Evolutionary conservation across 2,329 filamentous ascomycete genomes (phyloP), one percentile per base, ranked within the genome.

Genomic region (Scedosporium aurantiacum): DNA sequence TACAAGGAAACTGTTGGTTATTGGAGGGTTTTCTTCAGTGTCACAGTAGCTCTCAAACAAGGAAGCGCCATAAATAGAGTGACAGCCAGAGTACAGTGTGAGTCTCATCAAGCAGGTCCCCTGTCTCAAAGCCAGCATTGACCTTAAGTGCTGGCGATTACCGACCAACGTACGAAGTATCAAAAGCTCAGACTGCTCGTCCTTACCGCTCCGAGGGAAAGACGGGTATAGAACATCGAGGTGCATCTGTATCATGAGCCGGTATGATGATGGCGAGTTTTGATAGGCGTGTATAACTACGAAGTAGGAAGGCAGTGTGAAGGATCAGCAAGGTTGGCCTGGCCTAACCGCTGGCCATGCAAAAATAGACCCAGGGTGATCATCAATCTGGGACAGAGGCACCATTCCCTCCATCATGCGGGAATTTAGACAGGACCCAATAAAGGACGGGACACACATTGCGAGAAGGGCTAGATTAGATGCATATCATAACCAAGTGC

Each of bases 381-480:
- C 52, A 40, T 57, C 54, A 57, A 57, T 57, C 54, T 57, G 54
- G 28, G 25, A 57, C 54, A 57, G 54, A 57, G 27, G 10, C 14
- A 27, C 54, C 18, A 32, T 57, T 37, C 27, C 23, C 27, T 37
- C 54, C 25, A 32, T 57, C 27, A 57, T 57, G 54, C 54, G 28
- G 54, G 47, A 21, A 52, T 52, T 52, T 52, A 25, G 28, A 32
- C 7, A 32, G 28, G 7, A 32, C 28, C 28, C 28, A 32, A 32
- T 32, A 7, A 32, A 32, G 28, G 28, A 8, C 6, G 28, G 28
- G 7, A 8, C 28, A 32, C 6, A 7, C 28, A 32, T 32, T 32
- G 28, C 10, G 14, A 47, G 43, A 47, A 47, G 43, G 21, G 28
- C 28, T 32, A 32, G 28, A 32, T 32, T 32, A 8, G 28, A 32